A percentile compares a stretch with the other conserved stretches of the same genome.
phyloP scores from a whole-genome alignment of 1,139 yeast genomes.

The Taiozyma sp. region DNA sequence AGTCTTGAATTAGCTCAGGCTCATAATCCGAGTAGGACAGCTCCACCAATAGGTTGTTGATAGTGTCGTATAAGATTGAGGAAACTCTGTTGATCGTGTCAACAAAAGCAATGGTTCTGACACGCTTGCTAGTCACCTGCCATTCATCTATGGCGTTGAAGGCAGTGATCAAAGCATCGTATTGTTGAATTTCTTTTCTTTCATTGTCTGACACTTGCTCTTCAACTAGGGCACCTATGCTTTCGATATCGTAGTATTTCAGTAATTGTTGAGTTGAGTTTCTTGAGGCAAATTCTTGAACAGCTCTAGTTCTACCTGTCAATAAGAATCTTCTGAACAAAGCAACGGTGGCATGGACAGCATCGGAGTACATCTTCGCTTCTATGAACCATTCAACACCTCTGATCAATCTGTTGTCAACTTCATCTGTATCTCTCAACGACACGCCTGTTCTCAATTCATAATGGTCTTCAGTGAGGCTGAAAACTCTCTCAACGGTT shows the following conservation, averaged over 20 bases:
- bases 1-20: constrained; percentile 24
- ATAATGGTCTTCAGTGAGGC: constrained; percentile 49
- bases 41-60: constrained; percentile 26
- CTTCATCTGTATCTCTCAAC: constrained; percentile 41
- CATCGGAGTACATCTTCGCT: constrained; percentile 64
- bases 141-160: constrained; percentile 32
- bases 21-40: constrained; percentile 23
- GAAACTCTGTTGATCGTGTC: constrained; percentile 14
- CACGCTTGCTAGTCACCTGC: constrained; percentile 17
- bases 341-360: constrained; percentile 54
- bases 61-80: constrained; percentile 13
- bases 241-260: constrained; percentile 48
- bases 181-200: constrained; percentile 50
- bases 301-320: constrained; percentile 62
- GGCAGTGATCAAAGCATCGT: constrained; percentile 41
- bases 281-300: constrained; percentile 48
- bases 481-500: constrained; percentile 66
- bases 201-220: constrained; percentile 34
- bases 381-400: constrained; percentile 76
- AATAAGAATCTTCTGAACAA: constrained; percentile 63
- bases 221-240: constrained; percentile 19
- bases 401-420: constrained; percentile 50
- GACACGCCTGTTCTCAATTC: constrained; percentile 31
- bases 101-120: constrained; percentile 10
- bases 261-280: constrained; percentile 50